A percentile compares a stretch with the other conserved stretches of the same genome.
Evolutionary conservation across 768 basidiomycete species (phyloP).

Genomic region (Lactifluus piperatus): DNA sequence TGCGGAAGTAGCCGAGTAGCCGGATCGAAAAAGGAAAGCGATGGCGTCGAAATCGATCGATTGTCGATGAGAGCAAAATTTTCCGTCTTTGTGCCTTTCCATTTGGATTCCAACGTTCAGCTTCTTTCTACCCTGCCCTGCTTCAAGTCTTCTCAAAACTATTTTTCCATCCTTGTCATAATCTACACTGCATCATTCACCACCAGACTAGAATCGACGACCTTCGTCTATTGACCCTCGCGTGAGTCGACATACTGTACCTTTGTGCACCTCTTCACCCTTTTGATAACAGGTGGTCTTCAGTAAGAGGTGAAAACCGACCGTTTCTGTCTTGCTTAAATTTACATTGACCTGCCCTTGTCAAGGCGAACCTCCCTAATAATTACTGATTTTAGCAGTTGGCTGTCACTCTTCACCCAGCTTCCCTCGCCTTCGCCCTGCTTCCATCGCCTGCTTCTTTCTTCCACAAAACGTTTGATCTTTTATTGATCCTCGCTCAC

Average conservation of each 20-base stretch:
- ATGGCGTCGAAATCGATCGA: too few relatives aligned
- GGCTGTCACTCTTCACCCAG: background rate
- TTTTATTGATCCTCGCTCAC: conserved; percentile 43
- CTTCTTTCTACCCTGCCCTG: background rate
- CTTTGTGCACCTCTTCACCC: conserved; percentile 1
- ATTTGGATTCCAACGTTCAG: too few relatives aligned
- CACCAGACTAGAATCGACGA: conserved; percentile 70
- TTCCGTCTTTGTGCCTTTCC: too few relatives aligned
- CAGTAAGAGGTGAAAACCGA: conserved; percentile 47
- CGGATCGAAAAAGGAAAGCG: too few relatives aligned
- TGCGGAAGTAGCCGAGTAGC: too few relatives aligned
- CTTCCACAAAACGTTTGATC: conserved; percentile 26
- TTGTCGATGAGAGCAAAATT: too few relatives aligned
- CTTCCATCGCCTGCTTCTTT: conserved; percentile 20
- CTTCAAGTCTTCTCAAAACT: background rate
- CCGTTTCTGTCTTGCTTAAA: background rate
- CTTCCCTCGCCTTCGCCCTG: conserved; percentile 2
- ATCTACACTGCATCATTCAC: conserved; percentile 50
- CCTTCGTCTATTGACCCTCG: conserved; percentile 75
- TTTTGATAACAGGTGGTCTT: conserved; percentile 55
- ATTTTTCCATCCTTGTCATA: conserved; percentile 23
- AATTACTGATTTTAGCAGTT: conserved; percentile 24
- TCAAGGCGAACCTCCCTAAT: conserved; percentile 76
- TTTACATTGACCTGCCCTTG: background rate
- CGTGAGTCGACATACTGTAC: conserved; percentile 32